Conservation (phyloP, 768 basidiomycete species). For the Amyloporia xantha region DNA sequence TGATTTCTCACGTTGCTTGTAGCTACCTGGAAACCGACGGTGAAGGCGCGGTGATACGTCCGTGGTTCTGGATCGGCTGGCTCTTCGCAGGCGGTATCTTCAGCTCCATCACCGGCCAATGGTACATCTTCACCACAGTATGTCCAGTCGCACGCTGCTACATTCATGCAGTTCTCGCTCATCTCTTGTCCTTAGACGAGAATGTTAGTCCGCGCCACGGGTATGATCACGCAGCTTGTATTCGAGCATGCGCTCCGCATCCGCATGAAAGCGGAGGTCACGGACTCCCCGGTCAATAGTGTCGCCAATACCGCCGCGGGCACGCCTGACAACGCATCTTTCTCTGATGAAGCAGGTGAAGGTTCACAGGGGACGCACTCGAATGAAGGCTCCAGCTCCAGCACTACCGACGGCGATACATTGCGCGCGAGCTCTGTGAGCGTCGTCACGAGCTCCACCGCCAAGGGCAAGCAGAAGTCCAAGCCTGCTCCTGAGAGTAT, state of each 20-base stretch:
- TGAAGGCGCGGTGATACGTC: constrained; percentile 41
- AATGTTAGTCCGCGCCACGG: constrained; percentile 34
- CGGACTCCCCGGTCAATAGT: constrained; percentile 12
- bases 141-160: constrained; percentile 1
- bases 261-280: constrained; percentile 37
- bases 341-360: constrained; percentile 11
- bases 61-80: constrained; percentile 62
- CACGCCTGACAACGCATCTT: constrained; percentile 22
- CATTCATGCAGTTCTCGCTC: not conserved
- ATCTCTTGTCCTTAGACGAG: constrained; percentile 23
- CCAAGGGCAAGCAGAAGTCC: constrained; percentile 7
- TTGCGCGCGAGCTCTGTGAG: constrained; percentile 10
- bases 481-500: constrained; percentile 1
- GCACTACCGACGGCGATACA: constrained; percentile 13
- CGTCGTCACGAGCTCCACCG: constrained; percentile 5
- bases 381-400: not conserved
- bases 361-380: not conserved
- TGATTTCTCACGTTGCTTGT: not conserved
- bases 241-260: constrained; percentile 52
- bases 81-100: constrained; percentile 43
- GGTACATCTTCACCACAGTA: constrained; percentile 36
- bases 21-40: constrained; percentile 36
- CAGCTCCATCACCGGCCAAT: constrained; percentile 40
- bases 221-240: constrained; percentile 45
- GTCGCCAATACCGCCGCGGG: constrained; percentile 20